A percentile compares a stretch with the other conserved stretches of the same genome.
phyloP scores from a whole-genome alignment of 208 protist genomes.

The Lotmaria passim region DNA sequence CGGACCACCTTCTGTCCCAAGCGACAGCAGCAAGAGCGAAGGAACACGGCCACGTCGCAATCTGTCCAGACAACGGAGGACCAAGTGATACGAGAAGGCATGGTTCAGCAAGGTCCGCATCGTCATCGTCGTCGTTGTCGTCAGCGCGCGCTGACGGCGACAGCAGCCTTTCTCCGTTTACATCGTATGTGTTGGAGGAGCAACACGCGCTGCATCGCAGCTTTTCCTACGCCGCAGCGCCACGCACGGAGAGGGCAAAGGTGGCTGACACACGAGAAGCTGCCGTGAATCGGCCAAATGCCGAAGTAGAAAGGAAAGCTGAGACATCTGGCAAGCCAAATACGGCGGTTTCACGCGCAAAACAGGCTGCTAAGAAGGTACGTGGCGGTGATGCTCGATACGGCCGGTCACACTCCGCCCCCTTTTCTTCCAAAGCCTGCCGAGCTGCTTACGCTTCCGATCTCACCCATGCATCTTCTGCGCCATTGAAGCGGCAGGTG shows the following conservation, averaged over 20 bases:
- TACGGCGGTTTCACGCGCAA: too few species aligned
- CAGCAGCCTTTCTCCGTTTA: constrained; percentile 1
- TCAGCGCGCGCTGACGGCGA: not conserved
- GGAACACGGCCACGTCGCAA: too few species aligned
- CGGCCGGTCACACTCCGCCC: not conserved
- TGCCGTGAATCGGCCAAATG: too few species aligned
- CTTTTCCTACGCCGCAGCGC: not conserved
- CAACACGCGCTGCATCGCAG: not conserved
- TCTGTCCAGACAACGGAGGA: too few species aligned
- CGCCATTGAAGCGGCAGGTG: not conserved
- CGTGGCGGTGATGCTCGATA: not conserved
- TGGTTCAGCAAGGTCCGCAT: not conserved
- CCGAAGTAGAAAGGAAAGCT: too few species aligned
- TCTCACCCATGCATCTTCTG: not conserved
- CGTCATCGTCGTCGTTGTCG: not conserved
- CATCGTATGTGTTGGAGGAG: not conserved
- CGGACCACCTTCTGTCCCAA: not conserved
- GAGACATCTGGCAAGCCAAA: too few species aligned
- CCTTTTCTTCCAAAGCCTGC: not conserved
- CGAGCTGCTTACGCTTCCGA: too few species aligned
- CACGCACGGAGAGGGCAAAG: not conserved
- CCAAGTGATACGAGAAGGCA: too few species aligned
- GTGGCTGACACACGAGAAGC: too few species aligned
- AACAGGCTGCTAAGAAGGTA: not conserved
- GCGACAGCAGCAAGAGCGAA: not conserved